A percentile compares a stretch with the other conserved stretches of the same genome.
Conservation (phyloP, 345 rosid genomes). For the Pistacia integerrima region DNA sequence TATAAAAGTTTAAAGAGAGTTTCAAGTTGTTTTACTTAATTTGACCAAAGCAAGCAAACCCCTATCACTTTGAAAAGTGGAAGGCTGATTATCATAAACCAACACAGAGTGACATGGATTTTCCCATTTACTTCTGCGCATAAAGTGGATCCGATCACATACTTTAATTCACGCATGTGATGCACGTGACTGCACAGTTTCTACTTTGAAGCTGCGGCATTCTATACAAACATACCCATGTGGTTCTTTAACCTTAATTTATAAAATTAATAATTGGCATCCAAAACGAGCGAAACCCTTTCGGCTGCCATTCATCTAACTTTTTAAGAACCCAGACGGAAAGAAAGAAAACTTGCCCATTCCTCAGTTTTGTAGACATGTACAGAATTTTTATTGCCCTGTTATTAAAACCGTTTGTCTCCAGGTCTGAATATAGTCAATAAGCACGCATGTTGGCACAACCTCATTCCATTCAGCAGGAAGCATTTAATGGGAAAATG, state of each 20-base stretch:
- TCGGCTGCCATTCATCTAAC: background rate
- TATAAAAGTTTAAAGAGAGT: background rate
- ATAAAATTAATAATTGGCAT: background rate
- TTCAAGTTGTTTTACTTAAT: background rate
- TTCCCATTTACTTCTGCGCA: background rate
- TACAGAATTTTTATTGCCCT: background rate
- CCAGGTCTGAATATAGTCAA: no score
- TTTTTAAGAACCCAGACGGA: background rate
- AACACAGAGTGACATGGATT: background rate
- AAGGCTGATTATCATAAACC: background rate
- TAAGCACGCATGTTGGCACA: no score
- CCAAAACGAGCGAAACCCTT: background rate
- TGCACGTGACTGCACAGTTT: slow-evolving; percentile 2
- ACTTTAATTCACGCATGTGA: background rate
- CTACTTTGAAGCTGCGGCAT: background rate
- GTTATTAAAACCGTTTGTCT: background rate
- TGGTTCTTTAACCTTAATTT: background rate
- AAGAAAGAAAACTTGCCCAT: background rate
- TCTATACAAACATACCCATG: background rate
- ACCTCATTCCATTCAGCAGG: no score
- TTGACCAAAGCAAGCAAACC: background rate
- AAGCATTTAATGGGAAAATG: no score
- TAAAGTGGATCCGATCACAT: background rate
- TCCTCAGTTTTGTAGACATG: no score
- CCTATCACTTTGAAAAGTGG: background rate